Conservation (phyloP, 495 filamentous ascomycete species). For the Lophiostoma macrostomum region DNA sequence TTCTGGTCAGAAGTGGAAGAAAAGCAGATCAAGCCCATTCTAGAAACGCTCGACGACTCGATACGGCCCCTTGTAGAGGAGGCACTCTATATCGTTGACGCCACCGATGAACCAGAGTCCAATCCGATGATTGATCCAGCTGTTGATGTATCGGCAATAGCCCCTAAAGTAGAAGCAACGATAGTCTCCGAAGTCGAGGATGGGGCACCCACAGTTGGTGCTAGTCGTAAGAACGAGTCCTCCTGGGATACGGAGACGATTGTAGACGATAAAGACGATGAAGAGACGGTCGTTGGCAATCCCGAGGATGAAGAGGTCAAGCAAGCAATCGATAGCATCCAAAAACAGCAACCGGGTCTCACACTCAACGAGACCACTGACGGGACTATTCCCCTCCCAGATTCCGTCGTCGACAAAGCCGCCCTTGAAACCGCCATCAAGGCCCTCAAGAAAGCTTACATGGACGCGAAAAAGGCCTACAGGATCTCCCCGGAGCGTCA, state of each 20-base stretch:
- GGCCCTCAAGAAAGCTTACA: constrained; percentile 71
- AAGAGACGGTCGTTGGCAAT: not conserved
- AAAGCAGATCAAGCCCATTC: constrained; percentile 68
- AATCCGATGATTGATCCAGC: constrained; percentile 24
- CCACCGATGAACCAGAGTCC: constrained; percentile 29
- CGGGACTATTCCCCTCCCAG: constrained; percentile 17
- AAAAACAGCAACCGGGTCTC: constrained; percentile 2
- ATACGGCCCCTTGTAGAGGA: constrained; percentile 44
- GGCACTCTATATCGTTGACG: constrained; percentile 43
- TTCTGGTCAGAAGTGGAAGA: constrained; percentile 83
- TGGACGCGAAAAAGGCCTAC: constrained; percentile 73
- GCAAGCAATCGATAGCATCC: constrained; percentile 4
- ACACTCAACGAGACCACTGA: constrained; percentile 9
- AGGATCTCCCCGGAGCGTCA: constrained; percentile 71
- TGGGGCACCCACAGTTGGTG: too few relatives aligned
- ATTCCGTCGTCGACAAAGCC: constrained; percentile 13
- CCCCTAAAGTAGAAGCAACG: not conserved
- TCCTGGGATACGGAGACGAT: not conserved
- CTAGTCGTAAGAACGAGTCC: too few relatives aligned
- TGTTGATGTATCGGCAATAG: constrained; percentile 28
- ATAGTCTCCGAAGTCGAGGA: too few relatives aligned
- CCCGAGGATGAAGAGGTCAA: constrained; percentile 7
- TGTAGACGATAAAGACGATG: not conserved
- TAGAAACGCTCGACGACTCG: constrained; percentile 52
- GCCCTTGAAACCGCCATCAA: constrained; percentile 64